A percentile compares a stretch with the other conserved stretches of the same genome.
These are phyloP conservation scores for Allomyces macrogynus DNA, from an alignment of 192 early-diverging fungal species.

Conservation along the genomic window DNA sequence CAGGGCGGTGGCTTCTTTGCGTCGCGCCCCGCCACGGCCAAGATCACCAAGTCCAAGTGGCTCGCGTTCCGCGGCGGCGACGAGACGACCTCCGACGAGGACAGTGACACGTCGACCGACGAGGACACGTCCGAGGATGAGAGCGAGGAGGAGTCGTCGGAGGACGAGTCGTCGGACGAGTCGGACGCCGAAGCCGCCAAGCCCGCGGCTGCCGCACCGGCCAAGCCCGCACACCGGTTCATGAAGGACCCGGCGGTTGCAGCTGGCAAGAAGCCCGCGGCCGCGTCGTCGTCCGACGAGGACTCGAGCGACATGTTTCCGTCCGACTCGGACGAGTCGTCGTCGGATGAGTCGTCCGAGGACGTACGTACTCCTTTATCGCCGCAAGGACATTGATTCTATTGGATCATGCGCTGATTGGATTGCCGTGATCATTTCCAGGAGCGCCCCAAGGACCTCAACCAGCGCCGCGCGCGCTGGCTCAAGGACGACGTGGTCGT, in stretches of 20 bases:
- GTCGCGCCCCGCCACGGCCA: not conserved
- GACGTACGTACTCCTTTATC: not conserved
- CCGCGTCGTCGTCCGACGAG: not conserved
- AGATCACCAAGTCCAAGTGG: slow-evolving; percentile 1
- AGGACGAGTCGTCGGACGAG: not conserved
- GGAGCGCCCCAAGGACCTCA: not conserved
- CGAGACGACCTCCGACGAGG: not conserved
- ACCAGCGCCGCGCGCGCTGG: not conserved
- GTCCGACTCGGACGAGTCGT: slow-evolving; percentile 6
- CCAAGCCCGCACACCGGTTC: not conserved
- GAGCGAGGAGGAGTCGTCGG: not conserved
- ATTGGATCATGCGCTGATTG: not conserved
- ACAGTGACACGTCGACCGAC: not conserved
- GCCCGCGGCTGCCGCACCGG: not conserved
- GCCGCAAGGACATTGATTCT: not conserved
- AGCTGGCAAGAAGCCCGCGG: not conserved
- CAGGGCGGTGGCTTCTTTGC: not conserved
- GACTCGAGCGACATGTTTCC: not conserved
- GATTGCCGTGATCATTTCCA: not conserved
- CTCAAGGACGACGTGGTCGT: not conserved
- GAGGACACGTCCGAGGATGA: slow-evolving; percentile 1
- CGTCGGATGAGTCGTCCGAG: not conserved
- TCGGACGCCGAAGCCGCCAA: not conserved
- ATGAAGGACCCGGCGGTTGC: not conserved
- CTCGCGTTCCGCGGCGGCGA: not conserved